A percentile compares a stretch with the other conserved stretches of the same genome.
These are phyloP conservation scores for Malus hybrid DNA, from an alignment of 331 rosid genomes.

Conservation along the genomic window DNA sequence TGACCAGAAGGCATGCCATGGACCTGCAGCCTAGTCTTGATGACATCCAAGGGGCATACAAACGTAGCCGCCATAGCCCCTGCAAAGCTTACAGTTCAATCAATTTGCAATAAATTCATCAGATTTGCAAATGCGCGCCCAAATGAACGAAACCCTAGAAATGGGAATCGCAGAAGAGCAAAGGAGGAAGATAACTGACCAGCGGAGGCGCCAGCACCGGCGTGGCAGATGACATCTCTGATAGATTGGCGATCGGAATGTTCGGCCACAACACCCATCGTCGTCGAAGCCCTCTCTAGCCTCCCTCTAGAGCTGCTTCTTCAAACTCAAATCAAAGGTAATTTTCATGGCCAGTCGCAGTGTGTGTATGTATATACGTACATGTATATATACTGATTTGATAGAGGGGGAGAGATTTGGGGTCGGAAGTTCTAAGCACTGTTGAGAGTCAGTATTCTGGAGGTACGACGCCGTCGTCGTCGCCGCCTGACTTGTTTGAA, in stretches of 20 bases:
- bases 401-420: neutral
- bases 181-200: slow-evolving; percentile 32
- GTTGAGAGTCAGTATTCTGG: neutral
- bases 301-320: neutral
- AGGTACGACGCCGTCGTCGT: neutral
- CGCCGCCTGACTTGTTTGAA: slow-evolving; percentile 4
- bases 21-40: slow-evolving; percentile 95
- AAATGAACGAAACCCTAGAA: slow-evolving; percentile 13
- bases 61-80: slow-evolving; percentile 94
- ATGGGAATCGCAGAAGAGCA: neutral
- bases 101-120: neutral
- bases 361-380: neutral
- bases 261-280: slow-evolving; percentile 44
- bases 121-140: neutral
- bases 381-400: neutral
- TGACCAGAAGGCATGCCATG: slow-evolving; percentile 79
- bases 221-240: slow-evolving; percentile 48
- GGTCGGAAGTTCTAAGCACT: neutral
- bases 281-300: slow-evolving; percentile 9
- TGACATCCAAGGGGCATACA: slow-evolving; percentile 94
- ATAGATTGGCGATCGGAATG: slow-evolving; percentile 24
- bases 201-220: slow-evolving; percentile 85
- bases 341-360: slow-evolving; percentile 4
- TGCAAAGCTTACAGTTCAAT: slow-evolving; percentile 25
- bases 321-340: neutral